These are phyloP conservation scores for Hydnum rufescens DNA, from an alignment of 768 basidiomycete genomes.

Conservation along the genomic window DNA sequence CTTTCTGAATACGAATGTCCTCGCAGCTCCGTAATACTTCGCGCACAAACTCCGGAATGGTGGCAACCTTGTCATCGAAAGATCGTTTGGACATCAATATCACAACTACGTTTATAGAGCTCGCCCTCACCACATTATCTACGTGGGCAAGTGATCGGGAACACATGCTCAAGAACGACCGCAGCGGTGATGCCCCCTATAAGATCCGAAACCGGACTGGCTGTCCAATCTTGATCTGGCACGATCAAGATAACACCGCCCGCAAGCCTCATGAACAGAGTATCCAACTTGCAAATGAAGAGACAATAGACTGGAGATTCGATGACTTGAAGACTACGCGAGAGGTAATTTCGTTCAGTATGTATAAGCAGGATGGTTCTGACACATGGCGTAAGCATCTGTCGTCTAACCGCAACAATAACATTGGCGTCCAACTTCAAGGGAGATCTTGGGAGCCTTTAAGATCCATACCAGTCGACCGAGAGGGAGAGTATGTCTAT, in stretches of 20 bases:
- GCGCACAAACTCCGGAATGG: conserved; percentile 22
- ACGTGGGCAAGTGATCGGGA: conserved; percentile 61
- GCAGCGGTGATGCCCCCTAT: conserved; percentile 87
- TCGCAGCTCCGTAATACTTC: conserved; percentile 15
- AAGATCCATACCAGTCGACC: conserved; percentile 73
- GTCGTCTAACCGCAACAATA: conserved; percentile 55
- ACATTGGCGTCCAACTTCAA: conserved; percentile 64
- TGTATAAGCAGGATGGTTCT: neutral
- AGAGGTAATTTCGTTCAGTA: conserved; percentile 35
- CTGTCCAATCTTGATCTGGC: conserved; percentile 68
- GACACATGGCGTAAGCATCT: conserved; percentile 28
- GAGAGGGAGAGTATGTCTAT: conserved; percentile 82
- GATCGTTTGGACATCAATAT: conserved; percentile 82
- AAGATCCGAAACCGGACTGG: conserved; percentile 83
- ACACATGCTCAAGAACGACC: conserved; percentile 46
- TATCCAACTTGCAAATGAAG: conserved; percentile 48
- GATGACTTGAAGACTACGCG: conserved; percentile 90
- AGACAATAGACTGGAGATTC: conserved; percentile 84
- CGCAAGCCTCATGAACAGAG: conserved; percentile 26
- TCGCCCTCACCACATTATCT: conserved; percentile 51
- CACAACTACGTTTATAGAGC: conserved; percentile 75
- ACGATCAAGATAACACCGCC: conserved; percentile 35
- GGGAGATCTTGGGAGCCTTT: conserved; percentile 82
- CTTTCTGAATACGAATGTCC: conserved; percentile 35
- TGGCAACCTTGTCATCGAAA: conserved; percentile 44